These are phyloP conservation scores for Yarrowia bubula DNA, from an alignment of 805 yeast genomes.

Conservation along the genomic window DNA sequence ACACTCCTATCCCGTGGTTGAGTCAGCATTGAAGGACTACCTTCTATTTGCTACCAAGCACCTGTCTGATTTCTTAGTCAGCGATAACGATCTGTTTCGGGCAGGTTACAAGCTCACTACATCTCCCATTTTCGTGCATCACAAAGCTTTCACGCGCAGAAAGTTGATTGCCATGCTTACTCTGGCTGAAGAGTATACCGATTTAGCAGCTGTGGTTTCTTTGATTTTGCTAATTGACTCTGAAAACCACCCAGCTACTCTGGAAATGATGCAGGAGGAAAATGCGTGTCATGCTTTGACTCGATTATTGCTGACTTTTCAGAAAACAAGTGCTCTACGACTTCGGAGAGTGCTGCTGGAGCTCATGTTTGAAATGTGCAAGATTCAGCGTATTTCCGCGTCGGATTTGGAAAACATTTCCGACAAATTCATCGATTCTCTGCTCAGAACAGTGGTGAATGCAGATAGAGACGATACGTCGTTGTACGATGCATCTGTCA, in stretches of 20 bases:
- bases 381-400: conserved; percentile 46
- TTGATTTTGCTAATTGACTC: conserved; percentile 48
- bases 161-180: conserved; percentile 42
- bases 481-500: conserved; percentile 57
- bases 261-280: conserved; percentile 50
- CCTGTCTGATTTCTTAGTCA: neutral
- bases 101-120: conserved; percentile 45
- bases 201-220: conserved; percentile 45
- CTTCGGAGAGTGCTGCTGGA: conserved; percentile 49
- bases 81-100: neutral
- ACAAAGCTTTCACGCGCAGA: conserved; percentile 47
- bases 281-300: conserved; percentile 48
- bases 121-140: conserved; percentile 54
- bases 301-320: conserved; percentile 46
- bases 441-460: conserved; percentile 49
- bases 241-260: conserved; percentile 44
- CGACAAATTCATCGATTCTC: conserved; percentile 47
- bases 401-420: conserved; percentile 47
- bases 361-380: conserved; percentile 55
- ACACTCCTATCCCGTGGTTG: conserved; percentile 6
- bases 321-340: conserved; percentile 41
- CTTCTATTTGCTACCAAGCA: conserved; percentile 4
- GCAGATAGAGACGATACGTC: conserved; percentile 34
- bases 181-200: conserved; percentile 30
- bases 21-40: conserved; percentile 1